Percentiles rank a stretch among this genome's conserved stretches.
Conservation (phyloP, 805 yeast species). For the Lachancea nothofagi region DNA sequence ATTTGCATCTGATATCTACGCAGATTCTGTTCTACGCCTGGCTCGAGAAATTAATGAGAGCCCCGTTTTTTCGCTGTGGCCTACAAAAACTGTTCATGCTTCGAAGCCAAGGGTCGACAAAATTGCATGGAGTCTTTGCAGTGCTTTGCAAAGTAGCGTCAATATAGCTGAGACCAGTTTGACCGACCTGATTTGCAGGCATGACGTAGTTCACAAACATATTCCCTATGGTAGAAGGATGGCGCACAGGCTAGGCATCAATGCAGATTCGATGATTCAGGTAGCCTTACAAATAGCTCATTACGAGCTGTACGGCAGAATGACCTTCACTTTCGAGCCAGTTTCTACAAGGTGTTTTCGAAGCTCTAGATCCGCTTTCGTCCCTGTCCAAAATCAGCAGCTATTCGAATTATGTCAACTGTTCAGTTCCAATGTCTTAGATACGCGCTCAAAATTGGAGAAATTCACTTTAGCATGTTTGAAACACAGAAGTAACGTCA, state of each 20-base stretch:
- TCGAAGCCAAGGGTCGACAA: no score
- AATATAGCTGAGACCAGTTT: conserved; percentile 85
- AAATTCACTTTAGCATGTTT: conserved; percentile 47
- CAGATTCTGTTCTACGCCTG: conserved; percentile 80
- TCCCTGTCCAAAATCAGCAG: conserved; percentile 57
- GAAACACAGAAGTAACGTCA: conserved; percentile 45
- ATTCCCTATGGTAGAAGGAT: conserved; percentile 73
- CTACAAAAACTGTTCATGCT: conserved; percentile 18
- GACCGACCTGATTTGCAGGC: conserved; percentile 73
- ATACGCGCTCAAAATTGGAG: conserved; percentile 41
- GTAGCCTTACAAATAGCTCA: conserved; percentile 87
- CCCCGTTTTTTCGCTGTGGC: conserved; percentile 36
- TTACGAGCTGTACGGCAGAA: conserved; percentile 84
- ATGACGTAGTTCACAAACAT: conserved; percentile 72
- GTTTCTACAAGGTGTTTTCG: conserved; percentile 69
- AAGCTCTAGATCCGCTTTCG: conserved; percentile 64
- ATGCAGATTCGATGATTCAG: conserved; percentile 88
- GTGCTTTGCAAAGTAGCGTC: conserved; percentile 39
- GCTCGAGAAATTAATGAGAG: conserved; percentile 69
- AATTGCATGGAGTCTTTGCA: conserved; percentile 36
- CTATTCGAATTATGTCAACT: conserved; percentile 50
- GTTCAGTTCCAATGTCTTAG: conserved; percentile 52
- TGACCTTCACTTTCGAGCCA: conserved; percentile 85
- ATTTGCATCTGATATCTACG: conserved; percentile 82
- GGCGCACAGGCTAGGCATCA: conserved; percentile 72